Conservation (phyloP, 768 basidiomycete genomes). For the Lepiota brunneoincarnata region DNA sequence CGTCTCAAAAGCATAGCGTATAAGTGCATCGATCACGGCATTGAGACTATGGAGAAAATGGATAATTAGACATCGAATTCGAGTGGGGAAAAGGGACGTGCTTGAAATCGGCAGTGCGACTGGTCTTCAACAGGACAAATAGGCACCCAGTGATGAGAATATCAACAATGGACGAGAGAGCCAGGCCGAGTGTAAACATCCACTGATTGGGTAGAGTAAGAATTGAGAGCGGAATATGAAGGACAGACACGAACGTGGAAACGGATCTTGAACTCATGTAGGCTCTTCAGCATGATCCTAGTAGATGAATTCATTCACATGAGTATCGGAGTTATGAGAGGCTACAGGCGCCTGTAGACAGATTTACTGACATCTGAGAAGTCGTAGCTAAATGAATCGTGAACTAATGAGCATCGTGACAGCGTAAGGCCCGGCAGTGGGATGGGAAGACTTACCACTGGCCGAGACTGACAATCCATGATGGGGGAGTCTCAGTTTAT, state of each 20-base stretch:
- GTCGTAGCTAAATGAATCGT: constrained; percentile 21
- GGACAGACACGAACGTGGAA: neutral
- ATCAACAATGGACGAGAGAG: constrained; percentile 47
- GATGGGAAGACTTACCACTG: constrained; percentile 20
- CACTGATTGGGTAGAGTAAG: constrained; percentile 31
- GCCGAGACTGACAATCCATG: constrained; percentile 23
- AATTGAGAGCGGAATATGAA: neutral
- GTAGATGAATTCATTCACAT: too few species aligned
- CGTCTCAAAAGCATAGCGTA: constrained; percentile 51
- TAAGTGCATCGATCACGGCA: constrained; percentile 42
- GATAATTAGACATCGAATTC: neutral
- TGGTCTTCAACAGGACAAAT: constrained; percentile 38
- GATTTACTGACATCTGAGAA: constrained; percentile 23
- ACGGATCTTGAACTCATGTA: constrained; percentile 13
- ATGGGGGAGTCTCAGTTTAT: neutral
- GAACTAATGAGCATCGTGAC: neutral
- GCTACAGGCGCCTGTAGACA: too few species aligned
- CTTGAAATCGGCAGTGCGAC: constrained; percentile 36
- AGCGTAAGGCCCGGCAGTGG: too few species aligned
- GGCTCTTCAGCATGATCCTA: too few species aligned
- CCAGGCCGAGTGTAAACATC: constrained; percentile 52
- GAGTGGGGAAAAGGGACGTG: constrained; percentile 16
- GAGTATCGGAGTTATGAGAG: too few species aligned
- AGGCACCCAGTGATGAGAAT: constrained; percentile 46
- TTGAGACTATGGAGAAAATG: constrained; percentile 33